Evolutionary conservation across 768 basidiomycete genomes (phyloP).

Genomic region (Cystobasidium onofrii): DNA sequence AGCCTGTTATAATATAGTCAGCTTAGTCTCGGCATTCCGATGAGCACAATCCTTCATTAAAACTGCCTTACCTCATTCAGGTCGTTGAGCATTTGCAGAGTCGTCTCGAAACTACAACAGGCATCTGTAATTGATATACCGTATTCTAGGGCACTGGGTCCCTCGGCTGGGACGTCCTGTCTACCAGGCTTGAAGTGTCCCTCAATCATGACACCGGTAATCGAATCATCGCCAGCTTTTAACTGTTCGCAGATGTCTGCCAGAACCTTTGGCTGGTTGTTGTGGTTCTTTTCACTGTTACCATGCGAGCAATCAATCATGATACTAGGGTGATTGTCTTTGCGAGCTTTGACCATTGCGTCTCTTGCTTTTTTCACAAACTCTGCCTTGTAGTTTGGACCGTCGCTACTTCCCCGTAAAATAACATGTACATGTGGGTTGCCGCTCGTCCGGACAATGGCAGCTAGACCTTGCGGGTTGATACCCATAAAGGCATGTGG

Average conservation of each 20-base stretch:
- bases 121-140: conserved; percentile 73
- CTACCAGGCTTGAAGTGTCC: conserved; percentile 82
- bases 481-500: conserved; percentile 91
- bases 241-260: conserved; percentile 68
- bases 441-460: conserved; percentile 84
- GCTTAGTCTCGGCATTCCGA: too few relatives aligned
- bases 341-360: conserved; percentile 59
- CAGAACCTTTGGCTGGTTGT: conserved; percentile 70
- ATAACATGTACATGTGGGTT: conserved; percentile 86
- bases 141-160: conserved; percentile 61
- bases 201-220: conserved; percentile 97
- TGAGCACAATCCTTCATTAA: too few relatives aligned
- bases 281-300: conserved; percentile 90
- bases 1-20: background rate
- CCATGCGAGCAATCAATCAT: conserved; percentile 69
- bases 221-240: conserved; percentile 55
- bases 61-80: conserved; percentile 36
- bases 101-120: conserved; percentile 77
- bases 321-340: conserved; percentile 56
- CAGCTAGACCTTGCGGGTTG: conserved; percentile 59
- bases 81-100: conserved; percentile 63
- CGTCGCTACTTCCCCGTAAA: conserved; percentile 80
- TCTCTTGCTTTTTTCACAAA: conserved; percentile 60
- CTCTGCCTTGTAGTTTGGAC: conserved; percentile 76
- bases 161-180: conserved; percentile 70